Conservation (phyloP, 179 eudicot genomes). For the Beta macrorhiza region DNA sequence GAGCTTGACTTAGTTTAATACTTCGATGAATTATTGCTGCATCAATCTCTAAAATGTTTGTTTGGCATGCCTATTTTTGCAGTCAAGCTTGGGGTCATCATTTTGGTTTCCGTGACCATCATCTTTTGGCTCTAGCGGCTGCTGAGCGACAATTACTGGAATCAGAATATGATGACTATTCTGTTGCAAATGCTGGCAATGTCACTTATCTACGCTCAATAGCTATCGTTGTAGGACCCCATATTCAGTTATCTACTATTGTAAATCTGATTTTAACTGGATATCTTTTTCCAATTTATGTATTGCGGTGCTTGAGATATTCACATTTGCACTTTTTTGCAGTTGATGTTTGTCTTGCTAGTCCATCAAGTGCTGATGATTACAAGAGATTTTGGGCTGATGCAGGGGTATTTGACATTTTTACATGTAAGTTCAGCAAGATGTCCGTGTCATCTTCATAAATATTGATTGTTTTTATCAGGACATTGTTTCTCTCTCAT, state of each 20-base stretch:
- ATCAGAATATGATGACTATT: constrained; percentile 74
- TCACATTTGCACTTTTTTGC: constrained; percentile 25
- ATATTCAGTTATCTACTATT: background rate
- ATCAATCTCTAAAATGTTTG: background rate
- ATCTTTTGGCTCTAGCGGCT: constrained; percentile 62
- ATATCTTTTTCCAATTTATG: background rate
- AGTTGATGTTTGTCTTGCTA: constrained; percentile 77
- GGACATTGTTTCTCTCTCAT: background rate
- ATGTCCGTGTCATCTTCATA: background rate
- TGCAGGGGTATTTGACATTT: constrained; percentile 55
- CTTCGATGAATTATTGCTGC: background rate
- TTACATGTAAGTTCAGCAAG: constrained; percentile 44
- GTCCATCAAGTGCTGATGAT: constrained; percentile 68
- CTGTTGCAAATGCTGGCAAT: constrained; percentile 52
- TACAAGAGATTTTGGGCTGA: constrained; percentile 60
- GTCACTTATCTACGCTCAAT: constrained; percentile 63
- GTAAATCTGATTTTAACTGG: background rate
- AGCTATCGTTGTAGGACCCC: constrained; percentile 53
- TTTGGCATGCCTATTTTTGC: constrained; percentile 20
- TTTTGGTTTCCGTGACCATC: constrained; percentile 54
- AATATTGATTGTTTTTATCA: background rate
- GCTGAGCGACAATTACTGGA: constrained; percentile 66
- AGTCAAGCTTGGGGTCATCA: constrained; percentile 80
- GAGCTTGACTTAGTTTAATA: background rate
- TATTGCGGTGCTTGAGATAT: background rate